Conservation (phyloP, 2,329 filamentous ascomycete genomes). For the Neopestalotiopsis sp. region DNA sequence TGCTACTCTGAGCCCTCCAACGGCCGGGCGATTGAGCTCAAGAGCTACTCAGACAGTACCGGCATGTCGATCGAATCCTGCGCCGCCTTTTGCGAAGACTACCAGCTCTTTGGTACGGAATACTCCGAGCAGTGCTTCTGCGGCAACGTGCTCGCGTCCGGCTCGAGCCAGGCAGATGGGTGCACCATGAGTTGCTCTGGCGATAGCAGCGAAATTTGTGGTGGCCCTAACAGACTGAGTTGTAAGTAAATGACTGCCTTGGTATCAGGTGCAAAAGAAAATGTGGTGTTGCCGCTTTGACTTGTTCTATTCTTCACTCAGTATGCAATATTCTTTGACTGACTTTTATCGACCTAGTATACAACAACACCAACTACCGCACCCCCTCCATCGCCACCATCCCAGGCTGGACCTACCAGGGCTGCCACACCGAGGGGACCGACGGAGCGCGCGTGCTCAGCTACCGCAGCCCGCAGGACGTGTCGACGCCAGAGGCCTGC, state of each 20-base stretch:
- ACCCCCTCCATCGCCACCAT: conserved; percentile 19
- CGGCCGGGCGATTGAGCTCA: conserved; percentile 17
- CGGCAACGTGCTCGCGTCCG: conserved; percentile 40
- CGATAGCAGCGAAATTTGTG: conserved; percentile 34
- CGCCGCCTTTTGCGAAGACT: conserved; percentile 19
- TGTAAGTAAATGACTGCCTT: no score
- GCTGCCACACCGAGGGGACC: conserved; percentile 47
- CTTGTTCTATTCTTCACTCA: background rate
- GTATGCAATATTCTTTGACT: background rate
- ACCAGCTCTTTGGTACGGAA: conserved; percentile 22
- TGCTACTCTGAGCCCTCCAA: conserved; percentile 34
- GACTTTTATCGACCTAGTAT: conserved; percentile 29
- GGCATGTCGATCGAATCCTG: conserved; percentile 34
- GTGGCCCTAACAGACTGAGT: conserved; percentile 41
- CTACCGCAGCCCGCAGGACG: conserved; percentile 29
- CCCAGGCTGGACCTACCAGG: conserved; percentile 37
- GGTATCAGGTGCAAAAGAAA: no score
- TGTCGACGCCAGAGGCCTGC: conserved; percentile 63
- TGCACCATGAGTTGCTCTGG: conserved; percentile 48
- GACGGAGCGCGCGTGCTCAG: conserved; percentile 43
- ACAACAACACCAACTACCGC: conserved; percentile 27
- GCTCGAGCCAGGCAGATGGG: conserved; percentile 39
- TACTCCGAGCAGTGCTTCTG: conserved; percentile 21
- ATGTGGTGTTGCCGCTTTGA: no score
- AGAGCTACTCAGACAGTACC: conserved; percentile 45